These are phyloP conservation scores for Phylloboletellus chloephorus DNA, from an alignment of 1,284 basidiomycete species.

Conservation along the genomic window DNA sequence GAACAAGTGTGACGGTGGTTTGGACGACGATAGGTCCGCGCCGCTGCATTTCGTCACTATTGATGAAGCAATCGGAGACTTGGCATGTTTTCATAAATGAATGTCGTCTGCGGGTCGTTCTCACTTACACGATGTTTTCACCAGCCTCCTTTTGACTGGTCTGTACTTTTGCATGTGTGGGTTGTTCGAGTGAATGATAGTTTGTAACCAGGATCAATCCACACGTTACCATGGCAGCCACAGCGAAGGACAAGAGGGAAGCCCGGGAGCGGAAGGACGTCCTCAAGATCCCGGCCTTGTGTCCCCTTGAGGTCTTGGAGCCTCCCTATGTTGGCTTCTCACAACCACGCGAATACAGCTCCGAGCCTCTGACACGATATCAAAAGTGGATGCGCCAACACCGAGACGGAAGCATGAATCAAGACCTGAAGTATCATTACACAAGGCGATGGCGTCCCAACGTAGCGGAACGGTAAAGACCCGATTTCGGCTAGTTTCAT, in stretches of 20 bases:
- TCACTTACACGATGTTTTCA: constrained; percentile 6
- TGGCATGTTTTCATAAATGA: constrained; percentile 41
- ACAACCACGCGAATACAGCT: constrained; percentile 39
- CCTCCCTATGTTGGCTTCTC: constrained; percentile 42
- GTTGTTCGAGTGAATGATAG: constrained; percentile 6
- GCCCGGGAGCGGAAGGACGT: constrained; percentile 31
- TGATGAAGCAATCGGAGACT: constrained; percentile 57
- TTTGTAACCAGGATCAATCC: constrained; percentile 45
- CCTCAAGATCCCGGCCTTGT: constrained; percentile 39
- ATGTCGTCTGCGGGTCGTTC: constrained; percentile 5
- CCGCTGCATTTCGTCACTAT: constrained; percentile 54
- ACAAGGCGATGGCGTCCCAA: constrained; percentile 37
- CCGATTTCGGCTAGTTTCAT: neutral
- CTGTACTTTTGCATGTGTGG: constrained; percentile 4
- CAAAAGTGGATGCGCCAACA: constrained; percentile 48
- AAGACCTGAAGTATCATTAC: constrained; percentile 44
- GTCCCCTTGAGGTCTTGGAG: constrained; percentile 30
- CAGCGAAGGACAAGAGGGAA: constrained; percentile 31
- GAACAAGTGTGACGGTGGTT: constrained; percentile 29
- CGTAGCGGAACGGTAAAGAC: constrained; percentile 49
- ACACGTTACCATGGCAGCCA: constrained; percentile 34
- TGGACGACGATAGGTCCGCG: constrained; percentile 43
- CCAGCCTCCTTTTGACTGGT: constrained; percentile 64
- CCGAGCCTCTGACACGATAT: constrained; percentile 49
- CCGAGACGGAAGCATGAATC: constrained; percentile 17